Base-by-base conservation (phyloP, 192 early-diverging fungal species). In the Mortierella claussenii region DNA sequence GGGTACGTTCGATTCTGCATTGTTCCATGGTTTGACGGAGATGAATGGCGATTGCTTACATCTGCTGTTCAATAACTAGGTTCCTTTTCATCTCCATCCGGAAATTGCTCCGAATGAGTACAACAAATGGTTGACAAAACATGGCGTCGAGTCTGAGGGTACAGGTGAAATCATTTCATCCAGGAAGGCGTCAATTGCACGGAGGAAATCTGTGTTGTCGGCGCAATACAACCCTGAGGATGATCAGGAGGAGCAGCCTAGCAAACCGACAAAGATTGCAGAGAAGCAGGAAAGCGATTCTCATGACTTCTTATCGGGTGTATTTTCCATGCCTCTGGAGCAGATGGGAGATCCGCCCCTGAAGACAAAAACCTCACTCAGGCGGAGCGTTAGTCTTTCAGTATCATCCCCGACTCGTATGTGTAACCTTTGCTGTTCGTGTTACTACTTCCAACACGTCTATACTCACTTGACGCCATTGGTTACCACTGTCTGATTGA, bases 31-130 rank as follows among this genome's bases (percentile, higher is more conserved):
- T 50, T 55, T 20, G 18, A 23, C n/a, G 44, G 23, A 21, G 27
- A 13, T 62, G 46, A 40, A 13, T 24, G 26, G 15, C 28, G n/a
- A 47, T 36, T 32, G 27, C n/a, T 52, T 33, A 63, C 31, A 10
- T 34, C 37, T 40, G 17, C 17, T 43, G n/a, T 56, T 20, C 4
- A 20, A 58, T 37, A 20, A 17, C 15, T 57, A 76, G 73, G 73
- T 76, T 44, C 80, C 80, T 21, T 76, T 78, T 49, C 80, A 82
- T 74, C 66, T 82, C 4, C 80, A 82, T 40, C 80, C 80, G 20
- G 80, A 82, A 43, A 82, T 82, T 50, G 80, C 80, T 23, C 80
- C 80, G 24, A 82, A 82, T 40, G 80, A 82, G 52, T 82, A 79
- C 64, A 78, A 71, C 34, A 68, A 60, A 51, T 82, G 80, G 80